A percentile compares a stretch with the other conserved stretches of the same genome.
Conservation (phyloP, 805 yeast species). For the Kodamaea nitidulidarum region DNA sequence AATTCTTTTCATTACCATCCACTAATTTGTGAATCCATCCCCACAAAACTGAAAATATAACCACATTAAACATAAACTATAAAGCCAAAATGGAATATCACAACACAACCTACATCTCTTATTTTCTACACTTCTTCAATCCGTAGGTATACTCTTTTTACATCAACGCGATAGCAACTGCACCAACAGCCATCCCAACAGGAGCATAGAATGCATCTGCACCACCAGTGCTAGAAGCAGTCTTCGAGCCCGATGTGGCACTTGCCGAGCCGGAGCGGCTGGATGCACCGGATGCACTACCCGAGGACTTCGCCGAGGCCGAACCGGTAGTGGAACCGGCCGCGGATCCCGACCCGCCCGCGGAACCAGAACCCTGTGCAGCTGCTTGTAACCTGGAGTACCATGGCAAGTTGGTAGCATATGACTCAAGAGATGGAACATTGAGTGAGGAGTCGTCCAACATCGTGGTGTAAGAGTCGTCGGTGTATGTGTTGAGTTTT, state of each 20-base stretch:
- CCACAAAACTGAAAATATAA: no score
- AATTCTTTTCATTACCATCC: no score
- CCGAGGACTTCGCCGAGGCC: no score
- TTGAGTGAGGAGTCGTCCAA: constrained; percentile 23
- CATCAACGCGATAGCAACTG: constrained; percentile 31
- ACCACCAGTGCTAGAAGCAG: constrained; percentile 10
- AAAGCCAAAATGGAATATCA: no score
- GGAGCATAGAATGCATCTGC: constrained; percentile 20
- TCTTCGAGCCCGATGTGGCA: constrained; percentile 1
- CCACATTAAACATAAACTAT: no score
- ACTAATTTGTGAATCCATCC: no score
- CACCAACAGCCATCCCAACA: constrained; percentile 32
- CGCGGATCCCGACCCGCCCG: constrained; percentile 6
- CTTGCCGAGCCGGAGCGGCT: constrained; percentile 15
- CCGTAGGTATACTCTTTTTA: no score
- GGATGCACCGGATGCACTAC: no score
- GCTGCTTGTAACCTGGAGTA: constrained; percentile 20
- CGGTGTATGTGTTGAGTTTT: constrained; percentile 37
- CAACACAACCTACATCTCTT: no score
- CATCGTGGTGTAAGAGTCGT: constrained; percentile 43
- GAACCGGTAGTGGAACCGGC: constrained; percentile 10
- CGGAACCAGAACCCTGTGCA: constrained; percentile 7
- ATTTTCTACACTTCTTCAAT: no score
- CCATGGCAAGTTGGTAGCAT: constrained; percentile 39
- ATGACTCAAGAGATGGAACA: constrained; percentile 22